phyloP scores from a whole-genome alignment of 805 yeast genomes.

The Metschnikowia chrysomelidarum region DNA sequence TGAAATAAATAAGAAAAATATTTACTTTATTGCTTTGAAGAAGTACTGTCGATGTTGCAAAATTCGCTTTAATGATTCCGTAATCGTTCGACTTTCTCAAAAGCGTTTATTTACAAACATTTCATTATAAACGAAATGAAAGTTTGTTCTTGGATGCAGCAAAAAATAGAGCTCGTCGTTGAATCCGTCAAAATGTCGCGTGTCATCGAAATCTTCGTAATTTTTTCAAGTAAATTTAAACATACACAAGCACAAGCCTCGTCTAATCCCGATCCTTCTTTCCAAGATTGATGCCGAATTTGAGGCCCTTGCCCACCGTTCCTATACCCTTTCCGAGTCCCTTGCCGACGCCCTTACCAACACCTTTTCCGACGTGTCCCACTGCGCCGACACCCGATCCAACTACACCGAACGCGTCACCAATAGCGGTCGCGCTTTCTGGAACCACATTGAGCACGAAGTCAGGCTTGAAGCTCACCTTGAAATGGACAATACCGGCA shows the following conservation, averaged over 20 bases:
- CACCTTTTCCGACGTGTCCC: constrained; percentile 21
- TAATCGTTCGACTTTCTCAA: constrained; percentile 8
- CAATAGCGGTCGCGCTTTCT: constrained; percentile 31
- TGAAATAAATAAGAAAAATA: neutral
- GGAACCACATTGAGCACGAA: constrained; percentile 53
- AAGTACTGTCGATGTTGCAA: neutral
- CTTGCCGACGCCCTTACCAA: constrained; percentile 21
- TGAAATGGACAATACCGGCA: constrained; percentile 65
- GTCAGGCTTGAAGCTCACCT: constrained; percentile 65
- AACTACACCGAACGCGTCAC: constrained; percentile 45
- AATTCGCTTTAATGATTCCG: no score
- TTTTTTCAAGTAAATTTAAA: neutral
- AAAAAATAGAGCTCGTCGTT: no score
- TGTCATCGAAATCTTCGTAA: no score
- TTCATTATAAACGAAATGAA: neutral
- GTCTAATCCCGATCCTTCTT: constrained; percentile 14
- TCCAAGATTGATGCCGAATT: constrained; percentile 38
- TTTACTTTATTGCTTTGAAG: neutral
- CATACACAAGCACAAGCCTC: neutral
- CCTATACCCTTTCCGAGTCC: constrained; percentile 35
- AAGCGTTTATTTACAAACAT: no score
- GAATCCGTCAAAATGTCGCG: no score
- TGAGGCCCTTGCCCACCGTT: constrained; percentile 32
- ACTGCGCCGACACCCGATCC: constrained; percentile 26
- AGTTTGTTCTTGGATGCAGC: neutral